Conservation (phyloP, 2,329 filamentous ascomycete genomes). For the Aspergillus fructus region DNA sequence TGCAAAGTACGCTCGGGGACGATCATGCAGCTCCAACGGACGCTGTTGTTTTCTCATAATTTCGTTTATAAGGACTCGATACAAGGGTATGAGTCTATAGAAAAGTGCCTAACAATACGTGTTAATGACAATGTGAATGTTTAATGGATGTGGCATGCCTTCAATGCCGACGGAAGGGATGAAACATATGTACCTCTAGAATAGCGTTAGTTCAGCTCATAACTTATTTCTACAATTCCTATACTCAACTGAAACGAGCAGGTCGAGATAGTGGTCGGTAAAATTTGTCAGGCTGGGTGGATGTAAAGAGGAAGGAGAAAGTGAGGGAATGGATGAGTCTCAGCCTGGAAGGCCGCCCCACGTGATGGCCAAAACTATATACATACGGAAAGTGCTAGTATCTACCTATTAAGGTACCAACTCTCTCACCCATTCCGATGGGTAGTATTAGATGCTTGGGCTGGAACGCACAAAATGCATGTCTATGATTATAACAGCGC, state of each 20-base stretch:
- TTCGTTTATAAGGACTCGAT: not conserved
- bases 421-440: too few relatives aligned
- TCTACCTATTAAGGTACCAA: not conserved
- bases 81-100: not conserved
- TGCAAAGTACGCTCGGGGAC: slow-evolving; percentile 28
- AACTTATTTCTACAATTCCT: too few relatives aligned
- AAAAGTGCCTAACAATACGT: not conserved
- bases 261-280: too few relatives aligned
- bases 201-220: too few relatives aligned
- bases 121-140: not conserved
- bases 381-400: not conserved
- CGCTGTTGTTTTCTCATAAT: not conserved
- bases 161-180: too few relatives aligned
- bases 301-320: too few relatives aligned
- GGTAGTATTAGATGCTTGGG: not conserved
- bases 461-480: not conserved
- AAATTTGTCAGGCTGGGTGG: too few relatives aligned
- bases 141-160: not conserved
- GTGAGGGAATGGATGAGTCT: not conserved
- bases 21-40: not conserved
- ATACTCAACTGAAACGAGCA: too few relatives aligned
- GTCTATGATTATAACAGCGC: slow-evolving; percentile 17
- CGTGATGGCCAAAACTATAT: not conserved
- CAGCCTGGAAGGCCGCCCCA: not conserved
- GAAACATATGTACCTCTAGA: too few relatives aligned